These are phyloP conservation scores for Botrytis squamosa DNA, from an alignment of 2,329 filamentous ascomycete species.

Conservation along the genomic window DNA sequence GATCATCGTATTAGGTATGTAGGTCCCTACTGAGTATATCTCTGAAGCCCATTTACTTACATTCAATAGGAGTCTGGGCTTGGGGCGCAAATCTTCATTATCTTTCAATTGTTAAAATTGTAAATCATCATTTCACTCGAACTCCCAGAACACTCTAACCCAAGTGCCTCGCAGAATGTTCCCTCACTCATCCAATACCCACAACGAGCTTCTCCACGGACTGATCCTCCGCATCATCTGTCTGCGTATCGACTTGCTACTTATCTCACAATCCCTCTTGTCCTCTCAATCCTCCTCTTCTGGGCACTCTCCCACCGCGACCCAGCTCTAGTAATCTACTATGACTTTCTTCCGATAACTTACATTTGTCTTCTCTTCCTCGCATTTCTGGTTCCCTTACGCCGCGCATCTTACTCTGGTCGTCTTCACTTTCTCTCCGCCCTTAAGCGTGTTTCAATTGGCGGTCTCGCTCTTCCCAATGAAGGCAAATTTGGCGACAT, in stretches of 20 bases:
- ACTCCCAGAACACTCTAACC: slow-evolving; percentile 19
- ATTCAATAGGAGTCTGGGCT: slow-evolving; percentile 76
- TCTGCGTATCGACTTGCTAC: slow-evolving; percentile 85
- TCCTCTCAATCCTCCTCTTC: slow-evolving; percentile 73
- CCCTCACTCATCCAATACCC: slow-evolving; percentile 85
- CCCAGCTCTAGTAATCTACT: slow-evolving; percentile 66
- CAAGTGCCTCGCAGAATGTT: slow-evolving; percentile 59
- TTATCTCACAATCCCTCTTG: slow-evolving; percentile 70
- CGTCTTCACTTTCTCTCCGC: slow-evolving; percentile 73
- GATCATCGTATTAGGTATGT: slow-evolving; percentile 77
- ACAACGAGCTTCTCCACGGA: slow-evolving; percentile 60
- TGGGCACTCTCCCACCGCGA: slow-evolving; percentile 76
- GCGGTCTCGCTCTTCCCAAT: slow-evolving; percentile 79
- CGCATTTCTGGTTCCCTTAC: slow-evolving; percentile 71
- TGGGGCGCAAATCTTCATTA: slow-evolving; percentile 93
- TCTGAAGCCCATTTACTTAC: slow-evolving; percentile 24
- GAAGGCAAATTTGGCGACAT: slow-evolving; percentile 96
- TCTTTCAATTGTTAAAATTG: slow-evolving; percentile 74
- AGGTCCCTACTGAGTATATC: background rate
- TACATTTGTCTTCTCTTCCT: slow-evolving; percentile 73
- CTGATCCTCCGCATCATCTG: slow-evolving; percentile 71
- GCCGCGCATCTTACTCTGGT: slow-evolving; percentile 66
- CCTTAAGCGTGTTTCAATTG: slow-evolving; percentile 75
- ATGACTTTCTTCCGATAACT: slow-evolving; percentile 82
- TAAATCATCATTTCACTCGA: slow-evolving; percentile 40